Conservation (phyloP, 108 stramenopile genomes). For the Cyclotella distinguenda region DNA sequence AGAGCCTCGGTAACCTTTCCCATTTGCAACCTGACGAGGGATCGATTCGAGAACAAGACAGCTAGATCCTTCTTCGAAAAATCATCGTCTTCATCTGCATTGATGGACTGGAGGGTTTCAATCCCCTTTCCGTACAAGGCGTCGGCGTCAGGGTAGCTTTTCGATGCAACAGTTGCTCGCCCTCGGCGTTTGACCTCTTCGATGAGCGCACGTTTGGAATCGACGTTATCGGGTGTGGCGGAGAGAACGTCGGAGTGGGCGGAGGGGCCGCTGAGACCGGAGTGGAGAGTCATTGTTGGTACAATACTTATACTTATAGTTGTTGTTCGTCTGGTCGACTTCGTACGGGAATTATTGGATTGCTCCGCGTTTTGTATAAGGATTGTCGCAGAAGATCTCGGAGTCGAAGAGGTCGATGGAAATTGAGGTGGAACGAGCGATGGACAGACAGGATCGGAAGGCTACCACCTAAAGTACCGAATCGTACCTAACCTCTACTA, state of each 20-base stretch:
- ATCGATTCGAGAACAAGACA: conserved; percentile 66
- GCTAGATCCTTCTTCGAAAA: conserved; percentile 43
- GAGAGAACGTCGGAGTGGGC: conserved; percentile 60
- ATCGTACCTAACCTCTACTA: no score
- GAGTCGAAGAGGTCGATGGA: no score
- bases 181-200: conserved; percentile 85
- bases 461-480: no score
- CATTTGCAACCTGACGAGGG: conserved; percentile 67
- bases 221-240: conserved; percentile 59
- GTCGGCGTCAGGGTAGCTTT: conserved; percentile 67
- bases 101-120: conserved; percentile 37
- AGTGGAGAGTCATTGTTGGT: conserved; percentile 23
- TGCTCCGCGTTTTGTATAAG: no score
- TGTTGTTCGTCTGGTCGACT: no score
- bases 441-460: no score
- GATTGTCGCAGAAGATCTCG: no score
- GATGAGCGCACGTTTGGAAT: conserved; percentile 49
- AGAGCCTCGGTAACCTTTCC: conserved; percentile 53
- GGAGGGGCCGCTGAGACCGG: conserved; percentile 40
- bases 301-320: no score
- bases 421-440: no score
- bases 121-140: conserved; percentile 74
- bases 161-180: conserved; percentile 56
- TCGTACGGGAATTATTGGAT: no score
- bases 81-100: conserved; percentile 8